Evolutionary conservation across 2,329 filamentous ascomycete genomes (phyloP).

Genomic region (Neurospora sp.): DNA sequence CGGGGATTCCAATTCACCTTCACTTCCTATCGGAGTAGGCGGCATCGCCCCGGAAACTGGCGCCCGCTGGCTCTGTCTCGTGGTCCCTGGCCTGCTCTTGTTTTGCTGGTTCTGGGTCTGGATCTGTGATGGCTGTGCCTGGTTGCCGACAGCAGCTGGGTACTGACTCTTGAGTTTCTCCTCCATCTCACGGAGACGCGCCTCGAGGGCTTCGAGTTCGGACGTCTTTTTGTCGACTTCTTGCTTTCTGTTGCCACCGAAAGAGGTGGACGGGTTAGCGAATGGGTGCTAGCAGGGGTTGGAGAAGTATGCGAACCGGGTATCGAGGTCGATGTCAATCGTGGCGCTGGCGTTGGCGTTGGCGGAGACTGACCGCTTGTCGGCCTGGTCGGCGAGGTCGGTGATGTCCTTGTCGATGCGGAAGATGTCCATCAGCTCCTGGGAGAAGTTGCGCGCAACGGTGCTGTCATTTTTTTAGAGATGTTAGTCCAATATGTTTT

Average conservation of each 20-base stretch:
- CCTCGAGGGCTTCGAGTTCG: slow-evolving; percentile 80
- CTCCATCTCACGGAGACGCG: slow-evolving; percentile 75
- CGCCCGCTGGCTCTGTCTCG: slow-evolving; percentile 37
- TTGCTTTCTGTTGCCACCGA: slow-evolving; percentile 59
- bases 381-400: slow-evolving; percentile 46
- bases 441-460: slow-evolving; percentile 77
- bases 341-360: slow-evolving; percentile 5
- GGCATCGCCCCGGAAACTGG: slow-evolving; percentile 46
- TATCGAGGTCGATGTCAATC: slow-evolving; percentile 2
- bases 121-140: background rate
- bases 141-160: slow-evolving; percentile 4
- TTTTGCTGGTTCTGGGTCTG: slow-evolving; percentile 15
- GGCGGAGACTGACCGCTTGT: slow-evolving; percentile 60
- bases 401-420: slow-evolving; percentile 56
- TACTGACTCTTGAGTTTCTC: slow-evolving; percentile 50
- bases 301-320: background rate
- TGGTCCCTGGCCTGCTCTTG: slow-evolving; percentile 43
- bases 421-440: slow-evolving; percentile 81
- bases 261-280: slow-evolving; percentile 4
- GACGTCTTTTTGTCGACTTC: slow-evolving; percentile 62
- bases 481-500: slow-evolving; percentile 7
- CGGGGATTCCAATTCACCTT: slow-evolving; percentile 42
- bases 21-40: slow-evolving; percentile 49
- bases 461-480: slow-evolving; percentile 44
- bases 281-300: slow-evolving; percentile 3